Evolutionary conservation across 441 rosid genomes (phyloP), one percentile per base, ranked within the genome.

Genomic region (Erodium moschatum): DNA sequence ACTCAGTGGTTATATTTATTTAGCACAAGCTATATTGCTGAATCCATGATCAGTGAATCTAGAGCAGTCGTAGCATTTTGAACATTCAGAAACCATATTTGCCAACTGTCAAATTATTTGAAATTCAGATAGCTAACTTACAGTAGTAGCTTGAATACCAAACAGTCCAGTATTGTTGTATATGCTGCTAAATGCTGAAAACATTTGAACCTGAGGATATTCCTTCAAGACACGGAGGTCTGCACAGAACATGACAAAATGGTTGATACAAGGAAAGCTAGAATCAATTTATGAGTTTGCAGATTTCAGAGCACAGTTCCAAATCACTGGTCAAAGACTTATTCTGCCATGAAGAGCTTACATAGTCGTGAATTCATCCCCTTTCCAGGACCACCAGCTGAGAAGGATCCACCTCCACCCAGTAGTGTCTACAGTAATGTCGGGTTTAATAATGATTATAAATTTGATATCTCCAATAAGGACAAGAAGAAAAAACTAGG

Each of bases 381-480:
- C n/a, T 44, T 44, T 44, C 50, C 50, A 44, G 50, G 50, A 44
- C 50, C 50, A 44, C 50, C 50, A 44, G 50, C 50, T 10, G 50
- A 44, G 50, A 44, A 44, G 50, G 50, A 44, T 44, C 50, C 50
- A 44, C 50, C 50, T 44, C 50, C 50, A 11, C 50, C 50, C 13
- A 44, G 50, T 44, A 44, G 50, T 44, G 50, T 11, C 50, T 44
- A 44, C n/a, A 44, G 13, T 12, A 44, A 44, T 44, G 13, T 44
- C 2, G 15, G 1, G 50, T 44, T 44, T 44, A 44, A 1, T 11
- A 44, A 44, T 44, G 15, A 10, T 12, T 44, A 11, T 3, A 44
- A 44, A 44, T 2, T 44, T 44, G n/a, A 44, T 44, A 44, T 44
- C 50, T 44, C 50, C 50, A 44, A 10, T 12, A 44, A 1, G n/a